Evolutionary conservation across 2,329 filamentous ascomycete genomes (phyloP), one percentile per base, ranked within the genome.

Genomic region (Aspergillus intermedius): DNA sequence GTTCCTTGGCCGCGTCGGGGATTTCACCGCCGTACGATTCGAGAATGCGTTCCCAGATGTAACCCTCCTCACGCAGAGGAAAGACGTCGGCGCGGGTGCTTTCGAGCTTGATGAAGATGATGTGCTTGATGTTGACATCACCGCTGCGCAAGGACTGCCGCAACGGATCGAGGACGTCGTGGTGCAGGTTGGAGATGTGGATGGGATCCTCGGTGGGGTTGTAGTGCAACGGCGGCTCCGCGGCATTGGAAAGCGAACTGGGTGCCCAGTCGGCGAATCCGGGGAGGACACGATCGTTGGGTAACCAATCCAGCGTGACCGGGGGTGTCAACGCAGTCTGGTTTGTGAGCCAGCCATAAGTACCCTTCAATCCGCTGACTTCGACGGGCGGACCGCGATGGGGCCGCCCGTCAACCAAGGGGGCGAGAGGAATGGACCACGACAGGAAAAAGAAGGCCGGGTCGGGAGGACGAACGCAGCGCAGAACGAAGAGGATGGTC

Each of bases 21-120:
- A 74, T 54, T 5, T 61, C 49, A 3, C 64, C 50, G 5, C 61
- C 49, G 2, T 68, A 69, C 5, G 64, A 65, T 6, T 70, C 55
- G 58, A 63, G 67, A 7, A 73, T 63, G n/a, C 56, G 56, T 9
- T 62, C 30, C 21, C 65, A 45, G n/a, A 62, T 48, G 2, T 66
- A 67, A 2, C 63, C 56, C 47, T 68, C 68, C 34, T 72, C 71
- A 17, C 54, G 55, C 28, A 75, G 53, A 0, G 72, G 72, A 32
- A 74, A 75, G 1, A 74, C 65, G 37, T 75, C 72, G 17, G 71
- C 68, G 23, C 72, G 62, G 3, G 71, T 74, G 42, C 71, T 73
- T 46, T 75, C 72, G 10, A 75, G 61, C 25, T 71, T 61, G 10
- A 75, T 52, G 5, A 74, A 49, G 5, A 75, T 52, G 13, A 75